Conservation (phyloP, 495 filamentous ascomycete species). For the Astrocystis sublimbata region DNA sequence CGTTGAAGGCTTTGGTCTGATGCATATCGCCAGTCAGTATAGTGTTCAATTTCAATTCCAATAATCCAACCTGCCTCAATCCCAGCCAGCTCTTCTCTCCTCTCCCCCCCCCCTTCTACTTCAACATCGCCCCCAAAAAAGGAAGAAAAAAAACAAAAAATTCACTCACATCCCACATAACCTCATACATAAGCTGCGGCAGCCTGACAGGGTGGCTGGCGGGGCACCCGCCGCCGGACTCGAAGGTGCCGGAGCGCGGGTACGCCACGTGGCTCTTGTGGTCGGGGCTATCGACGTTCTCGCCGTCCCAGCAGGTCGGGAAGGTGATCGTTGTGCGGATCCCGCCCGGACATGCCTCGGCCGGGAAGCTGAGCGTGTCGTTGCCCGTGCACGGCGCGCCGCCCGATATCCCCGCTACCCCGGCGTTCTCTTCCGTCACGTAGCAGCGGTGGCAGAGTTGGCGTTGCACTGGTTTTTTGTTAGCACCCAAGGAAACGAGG, state of each 20-base stretch:
- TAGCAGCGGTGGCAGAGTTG: constrained; percentile 34
- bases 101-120: too few relatives aligned
- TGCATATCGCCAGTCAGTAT: neutral
- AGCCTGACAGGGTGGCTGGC: constrained; percentile 38
- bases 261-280: constrained; percentile 43
- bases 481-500: too few relatives aligned
- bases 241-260: constrained; percentile 33
- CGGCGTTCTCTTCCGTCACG: constrained; percentile 21
- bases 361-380: constrained; percentile 28
- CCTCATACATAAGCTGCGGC: constrained; percentile 45
- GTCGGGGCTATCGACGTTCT: constrained; percentile 41
- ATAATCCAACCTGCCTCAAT: too few relatives aligned
- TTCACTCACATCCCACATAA: constrained; percentile 43
- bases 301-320: constrained; percentile 45
- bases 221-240: constrained; percentile 34
- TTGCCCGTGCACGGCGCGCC: constrained; percentile 31
- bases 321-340: constrained; percentile 44
- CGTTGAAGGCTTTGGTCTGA: constrained; percentile 42
- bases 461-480: too few relatives aligned
- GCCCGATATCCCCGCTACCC: constrained; percentile 21
- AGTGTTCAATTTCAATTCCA: neutral
- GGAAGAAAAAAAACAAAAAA: constrained; percentile 18
- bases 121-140: too few relatives aligned
- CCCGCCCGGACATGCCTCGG: constrained; percentile 23
- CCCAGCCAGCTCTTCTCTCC: too few relatives aligned